Conservation (phyloP, 164 flowering plant species). For the Nymphaea colorata region DNA sequence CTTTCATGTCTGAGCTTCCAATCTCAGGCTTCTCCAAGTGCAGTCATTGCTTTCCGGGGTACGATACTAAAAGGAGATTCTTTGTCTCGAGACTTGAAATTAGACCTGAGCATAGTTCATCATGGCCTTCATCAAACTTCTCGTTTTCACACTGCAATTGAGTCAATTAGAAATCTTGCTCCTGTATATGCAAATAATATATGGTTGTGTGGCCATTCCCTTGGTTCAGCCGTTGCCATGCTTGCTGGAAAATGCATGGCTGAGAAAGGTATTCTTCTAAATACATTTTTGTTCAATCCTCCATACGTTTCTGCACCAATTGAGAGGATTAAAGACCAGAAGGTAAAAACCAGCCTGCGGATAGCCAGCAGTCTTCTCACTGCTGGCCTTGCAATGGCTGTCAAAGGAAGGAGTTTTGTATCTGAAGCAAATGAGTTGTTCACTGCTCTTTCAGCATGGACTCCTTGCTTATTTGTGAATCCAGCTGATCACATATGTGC, state of each 20-base stretch:
- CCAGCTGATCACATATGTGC: slow-evolving; percentile 51
- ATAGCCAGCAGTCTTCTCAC: slow-evolving; percentile 58
- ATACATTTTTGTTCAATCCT: slow-evolving; percentile 76
- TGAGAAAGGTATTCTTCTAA: slow-evolving; percentile 36
- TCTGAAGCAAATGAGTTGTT: slow-evolving; percentile 29
- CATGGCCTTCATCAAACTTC: slow-evolving; percentile 57
- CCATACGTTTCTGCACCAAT: slow-evolving; percentile 71
- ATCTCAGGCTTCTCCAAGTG: slow-evolving; percentile 25
- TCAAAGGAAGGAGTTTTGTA: slow-evolving; percentile 15
- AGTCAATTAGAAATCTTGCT: slow-evolving; percentile 46
- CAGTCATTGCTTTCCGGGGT: slow-evolving; percentile 80
- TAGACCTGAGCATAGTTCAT: slow-evolving; percentile 23
- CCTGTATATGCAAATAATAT: slow-evolving; percentile 27
- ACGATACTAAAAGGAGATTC: slow-evolving; percentile 55
- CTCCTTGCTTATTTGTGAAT: slow-evolving; percentile 52
- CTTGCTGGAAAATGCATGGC: slow-evolving; percentile 84
- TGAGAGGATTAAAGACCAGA: slow-evolving; percentile 52
- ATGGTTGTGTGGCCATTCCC: slow-evolving; percentile 90
- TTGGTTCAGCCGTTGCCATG: slow-evolving; percentile 81
- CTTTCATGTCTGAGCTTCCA: slow-evolving; percentile 3
- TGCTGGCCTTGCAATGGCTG: slow-evolving; percentile 52
- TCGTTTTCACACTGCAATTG: slow-evolving; percentile 55
- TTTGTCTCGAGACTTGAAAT: slow-evolving; percentile 37
- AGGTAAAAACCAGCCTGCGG: slow-evolving; percentile 52
- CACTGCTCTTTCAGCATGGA: slow-evolving; percentile 37